A percentile compares a stretch with the other conserved stretches of the same genome.
These are phyloP conservation scores for Candida mesenterica DNA, from an alignment of 1,139 yeast genomes.

Conservation along the genomic window DNA sequence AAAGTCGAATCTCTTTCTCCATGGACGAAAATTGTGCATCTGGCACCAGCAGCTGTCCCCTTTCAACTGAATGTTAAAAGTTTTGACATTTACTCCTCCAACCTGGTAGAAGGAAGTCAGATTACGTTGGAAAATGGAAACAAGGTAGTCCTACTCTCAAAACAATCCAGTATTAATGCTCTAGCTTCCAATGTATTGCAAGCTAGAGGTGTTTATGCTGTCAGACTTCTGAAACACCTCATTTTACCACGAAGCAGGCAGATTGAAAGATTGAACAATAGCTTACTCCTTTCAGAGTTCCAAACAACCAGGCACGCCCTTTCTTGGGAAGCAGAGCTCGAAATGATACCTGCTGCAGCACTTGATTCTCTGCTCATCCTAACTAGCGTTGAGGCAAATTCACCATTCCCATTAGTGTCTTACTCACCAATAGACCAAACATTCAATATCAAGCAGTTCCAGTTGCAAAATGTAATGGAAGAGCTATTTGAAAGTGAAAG, in stretches of 20 bases:
- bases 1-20: too few species aligned
- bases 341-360: neutral
- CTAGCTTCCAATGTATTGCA: neutral
- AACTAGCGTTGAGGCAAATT: neutral
- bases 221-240: neutral
- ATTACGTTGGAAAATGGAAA: neutral
- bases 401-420: conserved; percentile 14
- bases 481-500: conserved; percentile 51
- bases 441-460: conserved; percentile 11
- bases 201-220: neutral
- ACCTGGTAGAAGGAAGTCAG: too few species aligned
- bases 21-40: too few species aligned
- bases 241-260: too few species aligned
- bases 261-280: too few species aligned
- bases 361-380: neutral
- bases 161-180: too few species aligned
- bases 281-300: too few species aligned
- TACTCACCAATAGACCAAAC: conserved; percentile 12
- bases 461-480: conserved; percentile 36
- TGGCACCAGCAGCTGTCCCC: too few species aligned
- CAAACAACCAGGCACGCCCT: too few species aligned
- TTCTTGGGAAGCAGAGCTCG: too few species aligned
- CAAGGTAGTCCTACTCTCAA: neutral
- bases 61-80: too few species aligned
- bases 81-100: too few species aligned